Base-by-base conservation (phyloP, 2,329 filamentous ascomycete genomes). In the Fusarium newnesense region DNA sequence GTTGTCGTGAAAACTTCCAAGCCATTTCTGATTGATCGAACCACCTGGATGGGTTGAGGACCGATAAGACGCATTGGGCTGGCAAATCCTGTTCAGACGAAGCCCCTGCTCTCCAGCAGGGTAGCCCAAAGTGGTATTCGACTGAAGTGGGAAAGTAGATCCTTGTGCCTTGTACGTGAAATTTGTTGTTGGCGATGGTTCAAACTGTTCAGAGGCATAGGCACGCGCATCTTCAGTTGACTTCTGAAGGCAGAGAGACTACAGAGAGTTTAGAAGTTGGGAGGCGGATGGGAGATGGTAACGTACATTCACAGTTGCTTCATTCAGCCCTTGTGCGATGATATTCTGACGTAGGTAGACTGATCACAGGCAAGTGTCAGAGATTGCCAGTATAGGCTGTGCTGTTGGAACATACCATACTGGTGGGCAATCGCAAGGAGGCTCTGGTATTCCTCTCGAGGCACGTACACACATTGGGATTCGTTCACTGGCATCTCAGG, bases 381-480 rank as follows among this genome's bases (percentile, higher is more conserved):
- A 40, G 15, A 26, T 16, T 26, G 42, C 30, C 37, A 43, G 26
- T 10, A 26, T 24, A 18, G 28, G 30, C 24, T 9, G 32, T 19
- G 21, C 26, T 32, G 24, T 28, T 16, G 15, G 10, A 28, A 26
- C 83, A 72, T 85, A 91, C 90, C 83, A 77, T 90, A 91, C 79
- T 91, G 86, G 67, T 82, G 84, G 56, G 85, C 83, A 61, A 75
- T 72, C 64, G 86, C 80, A 74, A 90, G 84, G 68, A 94, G 84
- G 54, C 80, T 80, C 56, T 91, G 86, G 81, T 94, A 89, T 77
- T 94, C 90, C 56, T 82, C 79, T 76, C 86, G 89, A 42, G 87
- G 83, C 61, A 94, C 87, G 64, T 85, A 87, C 52, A 93, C 83
- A 21, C 81, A 75, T 60, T 83, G 59, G 13, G 65, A 42, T 32